Percentiles rank a stretch among this genome's conserved stretches.
phyloP scores from a whole-genome alignment of 305 asterid species.

The Solanum aculeatissimum region DNA sequence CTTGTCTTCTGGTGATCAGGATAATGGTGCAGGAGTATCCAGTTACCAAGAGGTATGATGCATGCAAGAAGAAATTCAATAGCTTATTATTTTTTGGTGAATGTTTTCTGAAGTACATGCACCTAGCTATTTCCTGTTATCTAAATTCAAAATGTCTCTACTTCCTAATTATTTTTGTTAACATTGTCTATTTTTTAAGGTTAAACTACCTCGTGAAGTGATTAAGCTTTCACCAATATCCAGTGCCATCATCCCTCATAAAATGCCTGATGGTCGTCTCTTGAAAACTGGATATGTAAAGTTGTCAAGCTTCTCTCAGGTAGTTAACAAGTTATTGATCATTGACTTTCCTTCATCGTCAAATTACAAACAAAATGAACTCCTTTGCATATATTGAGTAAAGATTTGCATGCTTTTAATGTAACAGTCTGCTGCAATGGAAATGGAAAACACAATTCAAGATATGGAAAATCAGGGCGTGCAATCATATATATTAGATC shows the following conservation, averaged over 20 bases:
- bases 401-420: not conserved
- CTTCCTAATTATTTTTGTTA: not conserved
- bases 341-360: not conserved
- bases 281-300: constrained; percentile 78
- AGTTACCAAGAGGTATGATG: constrained; percentile 52
- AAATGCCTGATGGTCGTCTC: constrained; percentile 52
- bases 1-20: constrained; percentile 27
- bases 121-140: not conserved
- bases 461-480: constrained; percentile 88
- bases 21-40: constrained; percentile 30
- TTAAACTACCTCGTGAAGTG: constrained; percentile 76
- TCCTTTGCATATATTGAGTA: not conserved
- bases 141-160: not conserved
- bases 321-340: constrained; percentile 4
- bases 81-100: not conserved
- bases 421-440: constrained; percentile 70
- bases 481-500: constrained; percentile 77
- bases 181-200: constrained; percentile 24
- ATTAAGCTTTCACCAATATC: constrained; percentile 69
- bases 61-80: not conserved
- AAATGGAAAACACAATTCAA: constrained; percentile 67
- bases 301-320: constrained; percentile 83
- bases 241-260: constrained; percentile 67
- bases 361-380: not conserved
- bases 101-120: not conserved